phyloP scores from a whole-genome alignment of 371 early-diverging fungal genomes.

The Rhizopus microsporus region DNA sequence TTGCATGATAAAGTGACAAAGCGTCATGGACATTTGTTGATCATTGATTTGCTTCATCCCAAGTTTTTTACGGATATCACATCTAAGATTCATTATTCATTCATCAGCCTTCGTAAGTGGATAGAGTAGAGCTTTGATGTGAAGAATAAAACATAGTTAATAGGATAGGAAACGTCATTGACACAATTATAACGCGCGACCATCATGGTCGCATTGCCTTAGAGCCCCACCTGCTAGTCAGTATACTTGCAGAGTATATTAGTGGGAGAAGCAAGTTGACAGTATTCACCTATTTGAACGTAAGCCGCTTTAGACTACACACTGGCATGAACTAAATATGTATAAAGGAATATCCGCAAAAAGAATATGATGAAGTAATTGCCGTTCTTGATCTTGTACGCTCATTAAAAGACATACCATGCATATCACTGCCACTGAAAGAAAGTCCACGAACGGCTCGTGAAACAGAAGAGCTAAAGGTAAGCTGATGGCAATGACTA shows the following conservation, averaged over 20 bases:
- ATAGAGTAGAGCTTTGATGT: background rate
- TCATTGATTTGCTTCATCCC: constrained; percentile 8
- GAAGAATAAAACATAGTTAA: background rate
- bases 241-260: constrained; percentile 2
- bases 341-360: constrained; percentile 1
- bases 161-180: background rate
- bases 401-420: background rate
- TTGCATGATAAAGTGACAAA: background rate
- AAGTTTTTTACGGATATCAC: background rate
- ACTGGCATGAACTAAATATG: background rate
- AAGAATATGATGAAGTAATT: background rate
- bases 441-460: background rate
- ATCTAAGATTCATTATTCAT: constrained; percentile 2
- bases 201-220: background rate
- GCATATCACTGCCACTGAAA: background rate
- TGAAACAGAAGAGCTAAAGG: background rate
- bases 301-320: constrained; percentile 4
- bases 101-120: background rate
- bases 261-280: background rate
- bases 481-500: background rate
- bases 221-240: constrained; percentile 7
- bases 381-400: background rate
- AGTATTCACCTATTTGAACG: constrained; percentile 8
- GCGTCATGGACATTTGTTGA: background rate
- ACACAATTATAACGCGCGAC: too few species aligned